Evolutionary conservation across 2,329 filamentous ascomycete species (phyloP).

Genomic region (Diaporthe sp.): DNA sequence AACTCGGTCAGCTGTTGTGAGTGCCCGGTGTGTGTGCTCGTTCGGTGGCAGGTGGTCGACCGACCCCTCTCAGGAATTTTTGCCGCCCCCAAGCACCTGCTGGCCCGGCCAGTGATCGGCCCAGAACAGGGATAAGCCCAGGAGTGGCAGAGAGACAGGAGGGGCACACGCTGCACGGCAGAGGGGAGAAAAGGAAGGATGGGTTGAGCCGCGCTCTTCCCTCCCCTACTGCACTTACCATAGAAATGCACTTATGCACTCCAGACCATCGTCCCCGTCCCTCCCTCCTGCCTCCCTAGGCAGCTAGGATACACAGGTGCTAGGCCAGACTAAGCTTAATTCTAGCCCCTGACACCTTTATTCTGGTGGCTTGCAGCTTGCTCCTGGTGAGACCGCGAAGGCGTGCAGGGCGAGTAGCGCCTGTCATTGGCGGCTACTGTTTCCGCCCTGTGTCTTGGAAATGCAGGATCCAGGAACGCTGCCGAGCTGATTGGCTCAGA

Average conservation of each 20-base stretch:
- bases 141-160: background rate
- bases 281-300: background rate
- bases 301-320: background rate
- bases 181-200: background rate
- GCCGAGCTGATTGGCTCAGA: slow-evolving; percentile 21
- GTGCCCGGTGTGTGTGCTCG: background rate
- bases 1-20: slow-evolving; percentile 9
- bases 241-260: too few relatives aligned
- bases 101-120: slow-evolving; percentile 21
- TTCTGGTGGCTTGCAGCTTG: slow-evolving; percentile 5
- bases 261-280: background rate
- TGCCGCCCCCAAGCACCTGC: slow-evolving; percentile 23
- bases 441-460: slow-evolving; percentile 29
- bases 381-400: background rate
- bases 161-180: background rate
- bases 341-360: slow-evolving; percentile 7
- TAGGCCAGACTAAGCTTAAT: slow-evolving; percentile 27
- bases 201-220: background rate
- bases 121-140: slow-evolving; percentile 17
- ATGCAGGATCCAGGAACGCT: slow-evolving; percentile 25
- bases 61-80: slow-evolving; percentile 22
- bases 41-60: background rate
- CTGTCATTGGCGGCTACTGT: slow-evolving; percentile 33
- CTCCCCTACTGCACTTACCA: background rate
- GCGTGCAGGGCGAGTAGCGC: background rate